phyloP scores from a whole-genome alignment of 169 alveolate species.

The Plasmodium reichenowi region DNA sequence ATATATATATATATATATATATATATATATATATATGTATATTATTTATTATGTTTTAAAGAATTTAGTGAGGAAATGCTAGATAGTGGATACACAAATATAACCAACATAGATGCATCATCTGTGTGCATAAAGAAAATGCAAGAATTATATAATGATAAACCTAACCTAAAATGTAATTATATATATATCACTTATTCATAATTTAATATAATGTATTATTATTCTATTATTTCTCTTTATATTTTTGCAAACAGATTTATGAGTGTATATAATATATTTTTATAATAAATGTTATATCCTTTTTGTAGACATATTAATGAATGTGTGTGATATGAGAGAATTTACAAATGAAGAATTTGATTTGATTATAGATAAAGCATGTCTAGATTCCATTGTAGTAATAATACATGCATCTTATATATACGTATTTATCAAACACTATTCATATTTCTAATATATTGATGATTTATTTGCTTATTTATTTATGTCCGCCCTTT shows the following conservation, averaged over 20 bases:
- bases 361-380: slow-evolving; percentile 85
- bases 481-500: too few species aligned
- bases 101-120: slow-evolving; percentile 75
- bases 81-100: slow-evolving; percentile 57
- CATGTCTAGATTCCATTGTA: slow-evolving; percentile 84
- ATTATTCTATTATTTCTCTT: neutral
- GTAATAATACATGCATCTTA: slow-evolving; percentile 12
- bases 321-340: slow-evolving; percentile 74
- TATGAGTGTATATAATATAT: neutral
- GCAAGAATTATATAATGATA: slow-evolving; percentile 54
- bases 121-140: slow-evolving; percentile 66
- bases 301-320: slow-evolving; percentile 28
- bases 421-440: neutral
- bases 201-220: neutral
- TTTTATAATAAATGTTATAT: neutral
- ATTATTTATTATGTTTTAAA: slow-evolving; percentile 7
- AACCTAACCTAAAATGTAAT: slow-evolving; percentile 72
- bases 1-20: slow-evolving; percentile 1
- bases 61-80: slow-evolving; percentile 74
- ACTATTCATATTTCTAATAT: too few species aligned
- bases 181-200: neutral
- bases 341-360: slow-evolving; percentile 76
- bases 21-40: neutral
- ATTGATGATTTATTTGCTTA: too few species aligned
- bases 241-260: neutral